Evolutionary conservation across 1,284 basidiomycete genomes (phyloP).

Genomic region (Sutorius eximius): DNA sequence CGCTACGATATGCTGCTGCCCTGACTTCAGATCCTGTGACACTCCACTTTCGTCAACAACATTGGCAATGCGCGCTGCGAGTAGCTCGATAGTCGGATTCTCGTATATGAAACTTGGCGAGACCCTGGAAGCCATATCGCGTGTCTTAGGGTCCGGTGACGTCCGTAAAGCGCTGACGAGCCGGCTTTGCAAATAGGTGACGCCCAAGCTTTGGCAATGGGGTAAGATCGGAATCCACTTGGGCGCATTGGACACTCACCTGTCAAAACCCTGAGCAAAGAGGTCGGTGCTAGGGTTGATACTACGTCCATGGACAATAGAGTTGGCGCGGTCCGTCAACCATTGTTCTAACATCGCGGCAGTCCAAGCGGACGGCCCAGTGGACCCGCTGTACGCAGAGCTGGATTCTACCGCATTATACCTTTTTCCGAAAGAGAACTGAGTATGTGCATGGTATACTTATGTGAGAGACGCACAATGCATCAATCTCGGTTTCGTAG

Average conservation of each 20-base stretch:
- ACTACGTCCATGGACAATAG: neutral
- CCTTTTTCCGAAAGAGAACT: neutral
- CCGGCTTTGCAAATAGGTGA: constrained; percentile 2
- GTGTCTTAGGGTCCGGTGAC: neutral
- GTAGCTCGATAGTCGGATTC: constrained; percentile 9
- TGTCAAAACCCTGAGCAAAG: constrained; percentile 16
- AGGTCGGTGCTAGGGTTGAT: constrained; percentile 6
- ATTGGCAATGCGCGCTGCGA: neutral
- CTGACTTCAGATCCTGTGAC: neutral
- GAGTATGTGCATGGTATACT: no score
- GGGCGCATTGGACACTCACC: neutral
- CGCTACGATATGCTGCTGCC: neutral
- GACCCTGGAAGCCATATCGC: neutral
- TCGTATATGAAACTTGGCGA: constrained; percentile 9
- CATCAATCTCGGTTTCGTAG: constrained; percentile 24
- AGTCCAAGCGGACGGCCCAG: constrained; percentile 4
- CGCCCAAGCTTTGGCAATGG: constrained; percentile 3
- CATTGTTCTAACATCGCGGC: neutral
- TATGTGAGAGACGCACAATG: constrained; percentile 10
- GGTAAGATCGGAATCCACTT: neutral
- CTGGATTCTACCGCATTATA: neutral
- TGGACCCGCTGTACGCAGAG: neutral
- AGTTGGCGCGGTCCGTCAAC: constrained; percentile 1
- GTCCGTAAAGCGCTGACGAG: constrained; percentile 4
- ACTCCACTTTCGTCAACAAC: neutral